A percentile compares a stretch with the other conserved stretches of the same genome.
Evolutionary conservation across 2,329 filamentous ascomycete genomes (phyloP).

Genomic region (Fusarium coicis): DNA sequence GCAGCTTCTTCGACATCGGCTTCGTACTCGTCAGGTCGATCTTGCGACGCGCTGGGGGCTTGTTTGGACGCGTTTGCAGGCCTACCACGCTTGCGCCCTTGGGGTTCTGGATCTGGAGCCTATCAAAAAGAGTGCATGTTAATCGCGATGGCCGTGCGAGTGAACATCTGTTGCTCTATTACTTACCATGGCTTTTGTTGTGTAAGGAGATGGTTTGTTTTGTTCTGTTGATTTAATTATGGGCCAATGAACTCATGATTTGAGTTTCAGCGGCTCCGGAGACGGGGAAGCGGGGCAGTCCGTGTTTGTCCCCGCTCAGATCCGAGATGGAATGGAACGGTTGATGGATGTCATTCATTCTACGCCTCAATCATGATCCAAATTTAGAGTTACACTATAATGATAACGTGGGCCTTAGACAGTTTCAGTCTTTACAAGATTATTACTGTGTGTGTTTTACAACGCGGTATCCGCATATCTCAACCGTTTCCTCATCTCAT

Average conservation of each 20-base stretch:
- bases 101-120: conserved; percentile 44
- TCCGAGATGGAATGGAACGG: neutral
- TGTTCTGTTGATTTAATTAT: conserved; percentile 24
- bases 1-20: conserved; percentile 42
- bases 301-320: conserved; percentile 22
- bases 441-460: neutral
- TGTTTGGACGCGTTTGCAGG: conserved; percentile 55
- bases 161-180: neutral
- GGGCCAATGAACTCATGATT: conserved; percentile 15
- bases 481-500: neutral
- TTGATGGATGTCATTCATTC: conserved; percentile 13
- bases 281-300: conserved; percentile 32
- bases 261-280: conserved; percentile 30
- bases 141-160: neutral
- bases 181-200: conserved; percentile 24
- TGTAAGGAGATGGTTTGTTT: conserved; percentile 12
- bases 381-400: neutral
- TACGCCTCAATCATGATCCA: conserved; percentile 9
- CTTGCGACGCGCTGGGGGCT: conserved; percentile 42
- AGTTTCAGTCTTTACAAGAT: neutral
- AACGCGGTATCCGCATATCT: neutral
- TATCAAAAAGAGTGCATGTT: conserved; percentile 2
- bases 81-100: conserved; percentile 58
- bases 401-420: neutral
- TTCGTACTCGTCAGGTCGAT: conserved; percentile 38